Base-by-base conservation (phyloP, 192 early-diverging fungal species). In the Linnemannia exigua region DNA sequence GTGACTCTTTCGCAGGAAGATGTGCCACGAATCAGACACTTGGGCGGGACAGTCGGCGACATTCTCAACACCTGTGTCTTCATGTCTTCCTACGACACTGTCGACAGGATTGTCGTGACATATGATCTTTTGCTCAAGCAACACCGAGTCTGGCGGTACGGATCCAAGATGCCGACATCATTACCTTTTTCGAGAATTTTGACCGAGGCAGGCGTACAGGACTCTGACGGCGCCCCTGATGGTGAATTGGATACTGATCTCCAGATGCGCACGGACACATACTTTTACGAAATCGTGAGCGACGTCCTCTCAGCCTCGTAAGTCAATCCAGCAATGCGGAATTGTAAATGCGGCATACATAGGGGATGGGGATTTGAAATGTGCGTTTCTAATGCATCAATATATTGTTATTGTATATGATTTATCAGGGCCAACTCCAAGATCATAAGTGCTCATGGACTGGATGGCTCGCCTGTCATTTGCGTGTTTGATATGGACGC, bases 391-490 rank as follows among this genome's bases (percentile, higher is more conserved):
- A 81, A 67, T 17, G 44, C 44, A 67, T 37, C 58, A 41, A 70
- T 6, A 19, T 82, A n/a, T 61, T 25, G 19, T 67, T 44, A 44
- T 6, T 9, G n/a, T 48, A 37, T 52, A 31, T 77, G 22, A 16
- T 16, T 12, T 51, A 52, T 33, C 80, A 79, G 81, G 67, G 41
- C 35, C 22, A 58, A 74, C 22, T 80, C 78, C n/a, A 74, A 14
- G 19, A 74, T 85, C 17, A 87, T 88, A 25, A 80, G 79, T 25
- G 88, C 87, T 8, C 86, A 89, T 61, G 75, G 67, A 0, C 46
- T 75, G 33, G 86, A 86, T 51, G 82, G 86, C 14, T 71, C 73
- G 5, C 73, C 77, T 41, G 72, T 88, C 1, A 46, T 89, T 20
- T 76, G 88, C 17, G 61, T 89, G 20, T 75, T 87, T 50, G 75